Evolutionary conservation across 1,284 basidiomycete genomes (phyloP).

Genomic region (Fomitopsis betulina): DNA sequence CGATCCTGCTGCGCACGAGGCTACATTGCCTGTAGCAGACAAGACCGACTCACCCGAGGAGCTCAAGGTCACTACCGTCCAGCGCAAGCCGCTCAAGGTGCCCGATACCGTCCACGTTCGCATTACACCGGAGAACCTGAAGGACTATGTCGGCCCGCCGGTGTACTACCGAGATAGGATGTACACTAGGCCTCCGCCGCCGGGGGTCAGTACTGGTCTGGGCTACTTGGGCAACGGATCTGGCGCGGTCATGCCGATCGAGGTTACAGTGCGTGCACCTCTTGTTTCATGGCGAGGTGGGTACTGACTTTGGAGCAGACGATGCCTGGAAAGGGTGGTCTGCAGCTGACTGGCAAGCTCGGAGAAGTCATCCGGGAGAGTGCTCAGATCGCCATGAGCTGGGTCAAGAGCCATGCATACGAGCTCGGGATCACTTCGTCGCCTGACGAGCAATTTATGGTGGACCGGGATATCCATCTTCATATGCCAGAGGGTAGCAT

Average conservation of each 20-base stretch:
- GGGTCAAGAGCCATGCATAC: constrained; percentile 89
- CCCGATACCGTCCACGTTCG: constrained; percentile 77
- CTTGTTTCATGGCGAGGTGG: neutral
- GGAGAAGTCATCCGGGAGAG: constrained; percentile 97
- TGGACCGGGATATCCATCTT: constrained; percentile 84
- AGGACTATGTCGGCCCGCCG: constrained; percentile 95
- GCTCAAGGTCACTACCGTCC: constrained; percentile 68
- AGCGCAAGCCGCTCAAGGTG: constrained; percentile 79
- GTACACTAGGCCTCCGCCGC: constrained; percentile 78
- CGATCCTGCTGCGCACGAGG: constrained; percentile 29
- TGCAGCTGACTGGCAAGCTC: constrained; percentile 94
- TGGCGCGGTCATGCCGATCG: constrained; percentile 96
- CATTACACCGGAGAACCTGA: constrained; percentile 85
- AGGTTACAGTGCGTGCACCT: constrained; percentile 69
- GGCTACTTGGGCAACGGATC: constrained; percentile 96
- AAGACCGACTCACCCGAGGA: constrained; percentile 30
- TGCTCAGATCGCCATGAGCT: constrained; percentile 90
- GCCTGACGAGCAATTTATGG: constrained; percentile 72
- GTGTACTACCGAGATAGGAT: constrained; percentile 95
- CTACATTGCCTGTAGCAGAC: constrained; percentile 19
- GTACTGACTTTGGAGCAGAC: constrained; percentile 41
- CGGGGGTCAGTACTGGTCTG: constrained; percentile 91
- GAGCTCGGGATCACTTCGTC: constrained; percentile 82
- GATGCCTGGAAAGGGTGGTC: constrained; percentile 87
- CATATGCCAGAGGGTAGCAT: constrained; percentile 98